Evolutionary conservation across 495 filamentous ascomycete genomes (phyloP), one percentile per base, ranked within the genome.

Genomic region (Penicillium waksmanii): DNA sequence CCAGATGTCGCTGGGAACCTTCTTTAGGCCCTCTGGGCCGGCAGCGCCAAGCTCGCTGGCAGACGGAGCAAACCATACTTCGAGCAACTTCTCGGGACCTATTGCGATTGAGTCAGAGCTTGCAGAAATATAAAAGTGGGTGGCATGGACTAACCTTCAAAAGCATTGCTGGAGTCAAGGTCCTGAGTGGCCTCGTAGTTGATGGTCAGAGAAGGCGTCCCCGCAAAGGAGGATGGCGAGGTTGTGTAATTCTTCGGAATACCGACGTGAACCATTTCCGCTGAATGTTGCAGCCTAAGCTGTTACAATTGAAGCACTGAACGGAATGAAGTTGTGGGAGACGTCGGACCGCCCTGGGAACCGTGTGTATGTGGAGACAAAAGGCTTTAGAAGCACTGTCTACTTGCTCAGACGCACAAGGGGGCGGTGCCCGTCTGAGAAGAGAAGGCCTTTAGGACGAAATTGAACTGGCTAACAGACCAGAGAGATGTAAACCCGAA

Each of bases 21-120:
- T 86, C 80, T 98, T 99, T 68, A 99, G 76, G 33, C 96, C 96
- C 65, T 84, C 78, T 17, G 89, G 87, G 54, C 84, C 84, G 21
- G 87, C 85, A 36, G 84, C 81, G 3, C 84, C 80, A 1, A 95
- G 89, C 11, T 96, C 85, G 51, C 87, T 79, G 19, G 93, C 80
- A 65, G 89, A 91, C 8, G 96, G 88, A 36, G 89, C 87, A 72
- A 99, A 98, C 96, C 96, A 99, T 66, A 99, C 95, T 78, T 99
- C 96, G 61, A 99, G 85, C 36, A 99, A 82, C 78, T 99, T 99
- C 78, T 99, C 96, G 38, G 96, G 96, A 51, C 95, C 89, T 92
- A 54, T 18, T 25, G 34, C 12, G 5, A 44, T n/a, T 11, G 13
- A n/a, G 31, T 66, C 40, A 71, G 60, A 18, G 49, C 23, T 51